phyloP scores from a whole-genome alignment of 352 stramenopile species.

The Phytophthora europaea region DNA sequence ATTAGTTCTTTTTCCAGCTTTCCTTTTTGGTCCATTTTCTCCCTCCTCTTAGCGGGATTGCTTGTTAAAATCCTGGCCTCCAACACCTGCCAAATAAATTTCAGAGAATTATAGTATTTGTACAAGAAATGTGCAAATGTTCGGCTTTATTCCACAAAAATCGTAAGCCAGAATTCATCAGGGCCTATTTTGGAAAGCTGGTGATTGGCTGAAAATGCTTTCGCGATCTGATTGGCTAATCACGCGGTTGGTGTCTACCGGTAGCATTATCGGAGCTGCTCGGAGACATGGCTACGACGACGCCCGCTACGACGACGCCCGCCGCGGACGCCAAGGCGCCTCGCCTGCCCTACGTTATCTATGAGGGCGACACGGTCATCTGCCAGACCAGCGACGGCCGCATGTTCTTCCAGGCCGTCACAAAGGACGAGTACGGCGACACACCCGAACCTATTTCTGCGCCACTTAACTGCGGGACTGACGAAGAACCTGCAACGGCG shows the following conservation, averaged over 20 bases:
- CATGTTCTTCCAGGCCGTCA: slow-evolving; percentile 87
- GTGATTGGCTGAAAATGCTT: neutral
- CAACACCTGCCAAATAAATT: no score
- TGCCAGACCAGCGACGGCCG: slow-evolving; percentile 87
- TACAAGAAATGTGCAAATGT: no score
- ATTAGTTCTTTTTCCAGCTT: no score
- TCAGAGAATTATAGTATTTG: no score
- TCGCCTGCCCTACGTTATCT: slow-evolving; percentile 79
- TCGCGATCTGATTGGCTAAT: neutral
- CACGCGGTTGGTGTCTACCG: neutral
- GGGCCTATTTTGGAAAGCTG: neutral
- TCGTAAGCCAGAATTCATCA: no score
- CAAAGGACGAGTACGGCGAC: slow-evolving; percentile 66
- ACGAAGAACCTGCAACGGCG: neutral
- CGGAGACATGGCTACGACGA: neutral
- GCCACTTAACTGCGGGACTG: no score
- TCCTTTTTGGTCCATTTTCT: no score
- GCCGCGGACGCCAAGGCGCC: neutral
- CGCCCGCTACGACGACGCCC: no score
- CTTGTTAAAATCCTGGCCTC: no score
- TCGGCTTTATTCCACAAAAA: no score
- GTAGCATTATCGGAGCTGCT: neutral
- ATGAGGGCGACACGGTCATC: slow-evolving; percentile 89
- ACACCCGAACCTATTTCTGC: neutral
- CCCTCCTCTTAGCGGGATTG: no score